Evolutionary conservation across 768 basidiomycete genomes (phyloP).

Genomic region (Leccinellum rugosiceps): DNA sequence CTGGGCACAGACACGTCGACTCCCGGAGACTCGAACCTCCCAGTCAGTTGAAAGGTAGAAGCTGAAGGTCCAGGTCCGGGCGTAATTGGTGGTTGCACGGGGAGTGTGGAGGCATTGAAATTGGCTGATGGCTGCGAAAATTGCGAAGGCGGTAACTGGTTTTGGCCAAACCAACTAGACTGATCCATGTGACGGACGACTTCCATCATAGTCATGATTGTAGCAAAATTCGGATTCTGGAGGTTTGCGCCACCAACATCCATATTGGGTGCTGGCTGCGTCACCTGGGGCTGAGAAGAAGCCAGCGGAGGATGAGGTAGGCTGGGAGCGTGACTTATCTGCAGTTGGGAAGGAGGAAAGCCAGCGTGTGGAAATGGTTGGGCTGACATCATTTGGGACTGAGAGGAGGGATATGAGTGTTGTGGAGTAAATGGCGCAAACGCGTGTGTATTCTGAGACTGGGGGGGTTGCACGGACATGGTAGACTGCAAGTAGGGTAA

Average conservation of each 20-base stretch:
- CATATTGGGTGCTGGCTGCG: conserved; percentile 12
- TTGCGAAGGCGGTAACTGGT: conserved; percentile 17
- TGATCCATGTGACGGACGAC: conserved; percentile 31
- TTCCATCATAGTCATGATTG: conserved; percentile 31
- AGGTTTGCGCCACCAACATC: conserved; percentile 6
- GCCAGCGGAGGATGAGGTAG: conserved; percentile 11
- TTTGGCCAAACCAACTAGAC: conserved; percentile 17
- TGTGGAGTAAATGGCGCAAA: conserved; percentile 16
- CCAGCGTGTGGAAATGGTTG: conserved; percentile 13
- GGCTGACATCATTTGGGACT: conserved; percentile 16
- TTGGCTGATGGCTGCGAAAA: conserved; percentile 14
- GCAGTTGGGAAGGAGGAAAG: conserved; percentile 19
- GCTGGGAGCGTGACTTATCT: conserved; percentile 3
- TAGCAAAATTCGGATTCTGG: conserved; percentile 21
- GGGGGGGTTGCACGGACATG: conserved; percentile 15
- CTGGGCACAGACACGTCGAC: neutral
- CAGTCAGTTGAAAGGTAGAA: neutral
- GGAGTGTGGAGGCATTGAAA: neutral
- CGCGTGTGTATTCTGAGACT: conserved; percentile 16
- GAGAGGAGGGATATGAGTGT: conserved; percentile 17
- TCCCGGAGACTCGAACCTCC: neutral
- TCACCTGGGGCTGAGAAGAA: conserved; percentile 15
- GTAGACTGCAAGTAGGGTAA: conserved; percentile 11
- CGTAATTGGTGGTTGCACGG: conserved; percentile 4
- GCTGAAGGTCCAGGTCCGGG: conserved; percentile 1